These are phyloP conservation scores for Typha latifolia DNA, from an alignment of 176 grass and related monocot species.

Conservation along the genomic window DNA sequence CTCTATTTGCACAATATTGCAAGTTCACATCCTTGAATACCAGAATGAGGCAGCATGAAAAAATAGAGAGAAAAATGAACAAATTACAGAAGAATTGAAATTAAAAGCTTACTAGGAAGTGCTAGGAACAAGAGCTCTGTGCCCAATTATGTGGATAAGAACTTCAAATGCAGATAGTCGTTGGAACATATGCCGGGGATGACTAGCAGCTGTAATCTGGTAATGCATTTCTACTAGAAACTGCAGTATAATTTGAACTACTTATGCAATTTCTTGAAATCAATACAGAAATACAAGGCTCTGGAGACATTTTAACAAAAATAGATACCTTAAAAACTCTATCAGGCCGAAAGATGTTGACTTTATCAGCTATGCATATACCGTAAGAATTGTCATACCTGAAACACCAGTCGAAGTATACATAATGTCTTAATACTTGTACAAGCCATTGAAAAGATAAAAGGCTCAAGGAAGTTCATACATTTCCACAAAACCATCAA, in stretches of 20 bases:
- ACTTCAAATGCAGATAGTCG: conserved; percentile 68
- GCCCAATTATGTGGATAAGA: conserved; percentile 69
- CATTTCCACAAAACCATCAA: conserved; percentile 91
- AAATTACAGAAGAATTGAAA: conserved; percentile 1
- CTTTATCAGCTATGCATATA: conserved; percentile 62
- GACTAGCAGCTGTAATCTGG: conserved; percentile 68
- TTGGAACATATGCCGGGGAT: conserved; percentile 65
- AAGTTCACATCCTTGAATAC: not conserved
- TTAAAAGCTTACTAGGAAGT: conserved; percentile 68
- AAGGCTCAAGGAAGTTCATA: conserved; percentile 22
- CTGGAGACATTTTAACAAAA: not conserved
- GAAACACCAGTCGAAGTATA: conserved; percentile 2
- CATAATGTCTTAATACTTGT: not conserved
- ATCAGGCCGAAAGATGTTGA: conserved; percentile 85
- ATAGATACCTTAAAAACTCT: conserved; percentile 79
- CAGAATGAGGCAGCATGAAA: not conserved
- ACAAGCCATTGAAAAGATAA: conserved; percentile 11
- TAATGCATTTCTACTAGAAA: conserved; percentile 85
- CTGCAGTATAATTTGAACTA: conserved; percentile 24
- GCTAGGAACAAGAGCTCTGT: conserved; percentile 68
- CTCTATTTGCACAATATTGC: too few species aligned
- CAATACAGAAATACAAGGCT: not conserved
- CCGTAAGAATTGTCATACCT: conserved; percentile 50
- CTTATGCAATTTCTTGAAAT: not conserved
- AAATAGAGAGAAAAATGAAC: not conserved